A percentile compares a stretch with the other conserved stretches of the same genome.
Conservation (phyloP, 805 yeast genomes). For the Hanseniaspora meyeri region DNA sequence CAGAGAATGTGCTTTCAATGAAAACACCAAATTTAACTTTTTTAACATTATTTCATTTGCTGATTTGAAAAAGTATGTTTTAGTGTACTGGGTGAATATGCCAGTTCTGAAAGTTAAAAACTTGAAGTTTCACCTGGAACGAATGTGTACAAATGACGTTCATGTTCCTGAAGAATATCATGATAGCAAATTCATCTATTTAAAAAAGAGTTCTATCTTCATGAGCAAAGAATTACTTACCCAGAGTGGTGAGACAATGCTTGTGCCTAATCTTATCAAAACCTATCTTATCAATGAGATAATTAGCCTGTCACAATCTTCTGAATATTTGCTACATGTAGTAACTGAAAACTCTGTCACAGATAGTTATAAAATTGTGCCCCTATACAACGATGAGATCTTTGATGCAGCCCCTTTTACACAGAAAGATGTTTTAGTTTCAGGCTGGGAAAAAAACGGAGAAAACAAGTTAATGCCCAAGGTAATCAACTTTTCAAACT, state of each 20-base stretch:
- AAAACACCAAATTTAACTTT: slow-evolving; percentile 28
- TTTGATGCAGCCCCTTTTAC: background rate
- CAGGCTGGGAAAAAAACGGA: slow-evolving; percentile 86
- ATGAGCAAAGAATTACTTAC: background rate
- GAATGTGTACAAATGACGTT: no score
- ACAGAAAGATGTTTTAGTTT: slow-evolving; percentile 32
- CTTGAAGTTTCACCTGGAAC: slow-evolving; percentile 12
- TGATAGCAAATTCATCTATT: background rate
- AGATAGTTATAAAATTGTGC: slow-evolving; percentile 28
- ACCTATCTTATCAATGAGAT: background rate
- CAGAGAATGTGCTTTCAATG: slow-evolving; percentile 29
- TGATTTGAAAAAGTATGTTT: slow-evolving; percentile 78
- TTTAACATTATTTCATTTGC: slow-evolving; percentile 50
- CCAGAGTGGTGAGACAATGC: background rate
- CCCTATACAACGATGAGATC: slow-evolving; percentile 22
- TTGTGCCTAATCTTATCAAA: background rate
- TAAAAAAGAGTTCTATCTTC: background rate
- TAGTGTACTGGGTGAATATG: slow-evolving; percentile 79
- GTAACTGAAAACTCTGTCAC: slow-evolving; percentile 11
- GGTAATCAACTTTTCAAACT: slow-evolving; percentile 64
- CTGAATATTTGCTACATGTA: background rate
- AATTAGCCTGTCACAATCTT: no score
- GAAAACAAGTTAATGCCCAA: slow-evolving; percentile 70
- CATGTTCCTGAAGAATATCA: background rate
- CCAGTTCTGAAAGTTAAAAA: slow-evolving; percentile 40